A percentile compares a stretch with the other conserved stretches of the same genome.
Evolutionary conservation across 179 eudicot genomes (phyloP).

Genomic region (Actinidia chinensis): DNA sequence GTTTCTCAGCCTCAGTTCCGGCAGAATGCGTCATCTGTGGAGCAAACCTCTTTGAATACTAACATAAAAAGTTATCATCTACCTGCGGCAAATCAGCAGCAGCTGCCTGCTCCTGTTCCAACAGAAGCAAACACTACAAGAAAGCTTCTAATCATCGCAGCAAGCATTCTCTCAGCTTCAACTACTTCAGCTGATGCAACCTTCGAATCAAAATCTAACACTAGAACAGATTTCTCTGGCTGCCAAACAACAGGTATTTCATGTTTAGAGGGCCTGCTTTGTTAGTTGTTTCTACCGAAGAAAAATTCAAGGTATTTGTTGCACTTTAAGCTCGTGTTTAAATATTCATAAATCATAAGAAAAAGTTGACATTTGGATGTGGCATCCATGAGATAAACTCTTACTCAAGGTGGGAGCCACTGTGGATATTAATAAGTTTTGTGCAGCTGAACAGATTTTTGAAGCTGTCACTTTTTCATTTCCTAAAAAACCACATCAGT

Average conservation of each 20-base stretch:
- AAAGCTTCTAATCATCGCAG: slow-evolving; percentile 85
- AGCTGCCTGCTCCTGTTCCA: slow-evolving; percentile 58
- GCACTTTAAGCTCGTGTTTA: no score
- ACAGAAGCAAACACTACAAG: slow-evolving; percentile 79
- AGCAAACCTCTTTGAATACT: slow-evolving; percentile 33
- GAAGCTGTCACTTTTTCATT: no score
- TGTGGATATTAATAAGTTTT: no score
- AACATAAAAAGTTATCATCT: slow-evolving; percentile 37
- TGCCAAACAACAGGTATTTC: slow-evolving; percentile 63
- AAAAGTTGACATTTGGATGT: no score
- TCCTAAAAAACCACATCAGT: no score
- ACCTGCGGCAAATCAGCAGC: slow-evolving; percentile 33
- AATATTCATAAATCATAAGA: no score
- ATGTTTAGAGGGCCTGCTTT: neutral
- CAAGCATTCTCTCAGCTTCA: slow-evolving; percentile 84
- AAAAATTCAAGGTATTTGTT: no score
- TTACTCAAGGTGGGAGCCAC: no score
- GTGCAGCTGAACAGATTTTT: no score
- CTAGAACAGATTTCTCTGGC: slow-evolving; percentile 56
- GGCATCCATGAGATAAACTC: no score
- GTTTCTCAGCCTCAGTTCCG: slow-evolving; percentile 47
- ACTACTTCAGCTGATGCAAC: slow-evolving; percentile 89
- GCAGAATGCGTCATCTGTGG: slow-evolving; percentile 43
- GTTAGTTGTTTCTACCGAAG: no score
- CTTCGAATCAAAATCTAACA: slow-evolving; percentile 56